Percentiles rank a stretch among this genome's conserved stretches.
Conservation (phyloP, 225 moss, liverwort and hornwort species). For the Pseudoscleropodium purum region DNA sequence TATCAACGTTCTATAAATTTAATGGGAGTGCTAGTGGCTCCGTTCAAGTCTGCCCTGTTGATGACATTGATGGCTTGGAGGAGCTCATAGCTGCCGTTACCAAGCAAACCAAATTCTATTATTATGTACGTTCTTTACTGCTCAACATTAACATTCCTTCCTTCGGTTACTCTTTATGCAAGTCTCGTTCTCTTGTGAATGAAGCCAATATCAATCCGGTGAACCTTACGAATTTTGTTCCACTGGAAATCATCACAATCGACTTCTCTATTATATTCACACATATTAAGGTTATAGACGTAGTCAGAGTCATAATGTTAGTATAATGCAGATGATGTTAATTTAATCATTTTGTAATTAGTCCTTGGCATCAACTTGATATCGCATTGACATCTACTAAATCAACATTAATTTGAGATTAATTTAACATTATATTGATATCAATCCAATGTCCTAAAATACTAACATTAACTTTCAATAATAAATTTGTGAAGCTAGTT, state of each 20-base stretch:
- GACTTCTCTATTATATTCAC: neutral
- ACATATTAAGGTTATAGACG: neutral
- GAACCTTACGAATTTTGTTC: neutral
- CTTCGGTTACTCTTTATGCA: neutral
- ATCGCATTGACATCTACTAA: neutral
- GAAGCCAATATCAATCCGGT: neutral
- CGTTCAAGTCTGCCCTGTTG: conserved; percentile 41
- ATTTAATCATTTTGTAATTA: neutral
- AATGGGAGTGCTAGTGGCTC: conserved; percentile 2
- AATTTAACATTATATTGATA: neutral
- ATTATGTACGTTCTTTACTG: neutral
- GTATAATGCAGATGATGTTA: neutral
- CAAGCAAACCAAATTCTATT: conserved; percentile 55
- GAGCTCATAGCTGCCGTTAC: conserved; percentile 51
- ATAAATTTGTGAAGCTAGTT: neutral
- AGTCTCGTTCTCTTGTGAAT: neutral
- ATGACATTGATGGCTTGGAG: conserved; percentile 44
- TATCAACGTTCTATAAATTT: conserved; percentile 36
- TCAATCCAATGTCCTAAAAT: neutral
- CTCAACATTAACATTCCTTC: neutral
- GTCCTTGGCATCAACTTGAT: neutral
- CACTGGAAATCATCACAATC: neutral
- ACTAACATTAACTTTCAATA: neutral
- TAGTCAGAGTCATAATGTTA: neutral
- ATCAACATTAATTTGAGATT: no score